phyloP scores from a whole-genome alignment of 1,139 yeast genomes.

The Chernovozyma aurita region DNA sequence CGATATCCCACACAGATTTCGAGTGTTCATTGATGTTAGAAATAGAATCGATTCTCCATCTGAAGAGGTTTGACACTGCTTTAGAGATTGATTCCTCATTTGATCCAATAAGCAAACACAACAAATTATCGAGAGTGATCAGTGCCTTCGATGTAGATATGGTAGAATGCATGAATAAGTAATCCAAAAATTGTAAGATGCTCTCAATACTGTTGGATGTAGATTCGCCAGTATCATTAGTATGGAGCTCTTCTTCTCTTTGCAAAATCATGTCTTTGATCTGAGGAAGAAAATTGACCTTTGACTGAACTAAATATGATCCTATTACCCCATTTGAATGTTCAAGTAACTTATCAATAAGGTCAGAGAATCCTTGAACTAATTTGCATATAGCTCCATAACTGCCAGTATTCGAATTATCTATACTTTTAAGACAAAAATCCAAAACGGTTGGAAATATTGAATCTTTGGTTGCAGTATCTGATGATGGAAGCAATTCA shows the following conservation, averaged over 20 bases:
- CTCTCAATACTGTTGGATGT: background rate
- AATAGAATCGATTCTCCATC: conserved; percentile 45
- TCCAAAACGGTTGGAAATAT: conserved; percentile 19
- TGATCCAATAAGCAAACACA: conserved; percentile 27
- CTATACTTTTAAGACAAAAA: conserved; percentile 13
- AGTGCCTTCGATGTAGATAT: conserved; percentile 15
- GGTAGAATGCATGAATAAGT: conserved; percentile 56
- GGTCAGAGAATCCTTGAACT: conserved; percentile 15
- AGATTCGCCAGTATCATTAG: background rate
- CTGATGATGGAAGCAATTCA: conserved; percentile 30
- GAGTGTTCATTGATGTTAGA: conserved; percentile 18
- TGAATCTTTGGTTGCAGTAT: conserved; percentile 15
- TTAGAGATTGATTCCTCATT: conserved; percentile 30
- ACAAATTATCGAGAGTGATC: conserved; percentile 19
- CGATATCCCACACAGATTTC: conserved; percentile 39
- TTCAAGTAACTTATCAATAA: conserved; percentile 15
- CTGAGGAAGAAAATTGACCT: conserved; percentile 20
- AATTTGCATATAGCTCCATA: conserved; percentile 15
- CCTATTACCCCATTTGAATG: background rate
- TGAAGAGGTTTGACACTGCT: conserved; percentile 31
- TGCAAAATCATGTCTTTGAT: conserved; percentile 8
- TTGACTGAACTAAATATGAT: conserved; percentile 9
- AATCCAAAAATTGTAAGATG: conserved; percentile 16
- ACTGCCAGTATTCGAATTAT: conserved; percentile 6
- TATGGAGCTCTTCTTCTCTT: background rate